Evolutionary conservation across 1,139 yeast genomes (phyloP).

Genomic region (Blastobotrys malaysiensis): DNA sequence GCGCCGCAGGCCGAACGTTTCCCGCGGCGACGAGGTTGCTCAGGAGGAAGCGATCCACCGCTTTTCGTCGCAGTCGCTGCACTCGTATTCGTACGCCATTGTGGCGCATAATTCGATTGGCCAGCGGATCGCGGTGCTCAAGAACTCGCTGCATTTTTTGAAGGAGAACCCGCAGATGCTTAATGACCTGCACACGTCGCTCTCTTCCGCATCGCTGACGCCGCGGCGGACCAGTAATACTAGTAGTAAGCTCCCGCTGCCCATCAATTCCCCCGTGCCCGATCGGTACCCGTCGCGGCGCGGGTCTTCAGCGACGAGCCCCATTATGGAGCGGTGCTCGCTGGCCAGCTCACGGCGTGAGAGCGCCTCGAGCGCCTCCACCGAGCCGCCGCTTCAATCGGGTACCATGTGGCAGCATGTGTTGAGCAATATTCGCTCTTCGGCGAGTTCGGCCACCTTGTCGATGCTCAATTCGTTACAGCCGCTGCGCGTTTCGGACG

Average conservation of each 20-base stretch:
- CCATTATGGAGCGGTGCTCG: not conserved
- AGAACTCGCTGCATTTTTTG: conserved; percentile 67
- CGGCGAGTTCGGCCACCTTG: conserved; percentile 28
- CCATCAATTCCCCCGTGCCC: not conserved
- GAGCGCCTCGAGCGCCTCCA: not conserved
- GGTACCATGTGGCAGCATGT: conserved; percentile 9
- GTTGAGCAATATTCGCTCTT: conserved; percentile 20
- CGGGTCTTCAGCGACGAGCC: not conserved
- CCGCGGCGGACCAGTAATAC: not conserved
- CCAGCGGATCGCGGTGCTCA: conserved; percentile 65
- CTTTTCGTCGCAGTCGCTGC: conserved; percentile 76
- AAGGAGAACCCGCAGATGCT: conserved; percentile 42
- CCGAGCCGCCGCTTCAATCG: not conserved
- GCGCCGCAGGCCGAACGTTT: not conserved
- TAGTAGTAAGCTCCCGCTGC: too few species aligned
- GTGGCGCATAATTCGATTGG: conserved; percentile 76
- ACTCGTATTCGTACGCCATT: conserved; percentile 80
- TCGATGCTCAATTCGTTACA: conserved; percentile 20
- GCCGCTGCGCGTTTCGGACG: not conserved
- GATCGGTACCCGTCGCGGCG: not conserved
- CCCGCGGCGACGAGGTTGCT: not conserved
- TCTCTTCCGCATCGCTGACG: conserved; percentile 10
- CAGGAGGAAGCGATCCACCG: conserved; percentile 34
- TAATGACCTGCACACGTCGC: conserved; percentile 16
- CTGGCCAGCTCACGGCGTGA: not conserved